phyloP scores from a whole-genome alignment of 169 alveolate genomes.

The Cryptosporidium parvum region DNA sequence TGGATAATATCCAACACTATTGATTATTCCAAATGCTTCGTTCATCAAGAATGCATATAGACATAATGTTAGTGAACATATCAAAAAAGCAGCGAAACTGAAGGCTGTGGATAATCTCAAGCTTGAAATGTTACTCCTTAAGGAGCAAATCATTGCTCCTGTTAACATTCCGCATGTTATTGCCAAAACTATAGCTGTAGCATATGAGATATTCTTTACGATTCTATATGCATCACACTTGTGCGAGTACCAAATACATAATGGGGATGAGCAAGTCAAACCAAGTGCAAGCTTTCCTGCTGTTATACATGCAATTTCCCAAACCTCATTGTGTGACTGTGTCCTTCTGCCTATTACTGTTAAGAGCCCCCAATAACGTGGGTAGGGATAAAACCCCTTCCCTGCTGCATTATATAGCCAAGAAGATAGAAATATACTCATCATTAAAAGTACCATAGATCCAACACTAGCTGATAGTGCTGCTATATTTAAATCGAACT shows the following conservation, averaged over 20 bases:
- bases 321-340: slow-evolving; percentile 58
- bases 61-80: slow-evolving; percentile 31
- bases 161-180: slow-evolving; percentile 74
- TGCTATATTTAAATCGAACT: slow-evolving; percentile 49
- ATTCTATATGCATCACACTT: slow-evolving; percentile 75
- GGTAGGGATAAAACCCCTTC: slow-evolving; percentile 71
- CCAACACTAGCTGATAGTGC: slow-evolving; percentile 76
- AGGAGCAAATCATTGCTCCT: slow-evolving; percentile 74
- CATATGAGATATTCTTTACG: slow-evolving; percentile 62
- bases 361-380: slow-evolving; percentile 73
- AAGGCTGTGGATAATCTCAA: slow-evolving; percentile 67
- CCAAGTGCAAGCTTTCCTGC: slow-evolving; percentile 72
- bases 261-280: slow-evolving; percentile 54
- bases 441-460: slow-evolving; percentile 49
- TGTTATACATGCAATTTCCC: slow-evolving; percentile 74
- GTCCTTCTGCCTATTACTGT: slow-evolving; percentile 69
- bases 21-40: slow-evolving; percentile 58
- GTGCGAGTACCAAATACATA: slow-evolving; percentile 70
- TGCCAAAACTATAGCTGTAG: slow-evolving; percentile 54
- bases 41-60: slow-evolving; percentile 58
- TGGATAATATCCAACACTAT: slow-evolving; percentile 72
- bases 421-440: slow-evolving; percentile 56
- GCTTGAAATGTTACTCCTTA: slow-evolving; percentile 70
- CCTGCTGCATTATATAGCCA: slow-evolving; percentile 76
- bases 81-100: slow-evolving; percentile 60